Conservation (phyloP, 495 filamentous ascomycete genomes). For the Lophiotrema nucula region DNA sequence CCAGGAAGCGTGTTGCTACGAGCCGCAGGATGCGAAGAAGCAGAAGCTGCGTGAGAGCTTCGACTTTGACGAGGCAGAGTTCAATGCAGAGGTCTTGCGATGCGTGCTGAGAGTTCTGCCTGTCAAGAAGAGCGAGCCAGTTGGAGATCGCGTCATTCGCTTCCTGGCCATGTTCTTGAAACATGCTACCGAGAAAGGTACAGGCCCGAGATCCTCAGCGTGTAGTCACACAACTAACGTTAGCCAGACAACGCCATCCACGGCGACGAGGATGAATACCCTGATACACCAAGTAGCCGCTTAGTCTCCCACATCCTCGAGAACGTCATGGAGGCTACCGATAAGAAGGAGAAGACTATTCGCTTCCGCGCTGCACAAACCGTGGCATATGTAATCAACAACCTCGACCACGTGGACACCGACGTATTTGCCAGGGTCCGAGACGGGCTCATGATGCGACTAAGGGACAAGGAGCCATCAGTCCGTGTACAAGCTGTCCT, state of each 20-base stretch:
- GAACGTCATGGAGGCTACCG: slow-evolving; percentile 65
- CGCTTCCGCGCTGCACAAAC: slow-evolving; percentile 89
- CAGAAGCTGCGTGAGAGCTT: slow-evolving; percentile 44
- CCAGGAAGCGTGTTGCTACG: slow-evolving; percentile 84
- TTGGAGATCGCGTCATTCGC: slow-evolving; percentile 78
- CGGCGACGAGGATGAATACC: slow-evolving; percentile 50
- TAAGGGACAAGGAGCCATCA: slow-evolving; percentile 88
- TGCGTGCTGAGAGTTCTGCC: slow-evolving; percentile 78
- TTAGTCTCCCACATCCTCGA: slow-evolving; percentile 71
- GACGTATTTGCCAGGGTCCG: slow-evolving; percentile 80
- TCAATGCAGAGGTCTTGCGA: slow-evolving; percentile 78
- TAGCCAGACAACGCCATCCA: slow-evolving; percentile 51
- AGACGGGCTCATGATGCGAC: slow-evolving; percentile 72
- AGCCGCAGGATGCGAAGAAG: slow-evolving; percentile 55
- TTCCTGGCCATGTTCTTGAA: slow-evolving; percentile 84
- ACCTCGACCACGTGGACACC: slow-evolving; percentile 83
- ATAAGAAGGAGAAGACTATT: slow-evolving; percentile 85
- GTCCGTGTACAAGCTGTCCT: slow-evolving; percentile 93
- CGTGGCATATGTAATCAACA: slow-evolving; percentile 83
- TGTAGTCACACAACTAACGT: slow-evolving; percentile 6
- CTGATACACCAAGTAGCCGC: slow-evolving; percentile 78
- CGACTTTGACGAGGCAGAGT: slow-evolving; percentile 74
- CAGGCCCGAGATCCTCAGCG: no score
- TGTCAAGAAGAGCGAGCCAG: slow-evolving; percentile 89
- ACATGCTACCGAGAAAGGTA: slow-evolving; percentile 80